Evolutionary conservation across 2,329 filamentous ascomycete genomes (phyloP), one percentile per base, ranked within the genome.

Genomic region (Spiromastix sp.): DNA sequence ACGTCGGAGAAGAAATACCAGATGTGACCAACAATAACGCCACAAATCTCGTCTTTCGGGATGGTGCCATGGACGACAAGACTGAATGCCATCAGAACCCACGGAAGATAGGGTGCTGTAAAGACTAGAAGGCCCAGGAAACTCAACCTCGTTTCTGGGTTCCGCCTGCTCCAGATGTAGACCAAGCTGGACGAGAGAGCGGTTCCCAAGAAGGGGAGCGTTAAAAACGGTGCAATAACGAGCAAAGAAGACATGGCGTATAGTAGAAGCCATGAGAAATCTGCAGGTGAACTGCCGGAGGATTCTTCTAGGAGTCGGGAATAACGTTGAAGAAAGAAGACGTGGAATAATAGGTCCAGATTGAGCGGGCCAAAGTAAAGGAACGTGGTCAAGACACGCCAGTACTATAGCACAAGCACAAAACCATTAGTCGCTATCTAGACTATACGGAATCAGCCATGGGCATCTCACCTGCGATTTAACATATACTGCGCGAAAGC

Each of bases 1-100:
- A 98, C 87, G 57, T 98, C 91, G 40, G 79, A 84, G 60, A 96
- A 95, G 65, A 95, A 98, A 60, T 96, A 98, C 81, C 87, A 96
- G 26, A 96, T 72, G 61, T 98, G 91, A 7, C 91, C 91, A 25
- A 96, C 87, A 7, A 91, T 77, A 11, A 95, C 85, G 3, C 91
- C 91, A 66, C 93, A 85, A 43, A 98, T 81, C 66, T 98, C 91
- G 57, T 96, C 91, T 61, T 93, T 93, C 3, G 91, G 91, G 27
- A 96, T 71, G 4, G 74, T 81, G 5, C 85, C 85, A 56, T 96
- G 86, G 56, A 96, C 72, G n/a, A 94, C 71, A 30, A 96, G 68
- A 52, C 84, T 93, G 61, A 98, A 93, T 0, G 74, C 80, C 73
- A 96, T 87, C 51, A 98, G 61, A 2, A 98, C 89, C 87, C 89